Conservation (phyloP, 2,329 filamentous ascomycete species). For the Podosphaera aphanis region DNA sequence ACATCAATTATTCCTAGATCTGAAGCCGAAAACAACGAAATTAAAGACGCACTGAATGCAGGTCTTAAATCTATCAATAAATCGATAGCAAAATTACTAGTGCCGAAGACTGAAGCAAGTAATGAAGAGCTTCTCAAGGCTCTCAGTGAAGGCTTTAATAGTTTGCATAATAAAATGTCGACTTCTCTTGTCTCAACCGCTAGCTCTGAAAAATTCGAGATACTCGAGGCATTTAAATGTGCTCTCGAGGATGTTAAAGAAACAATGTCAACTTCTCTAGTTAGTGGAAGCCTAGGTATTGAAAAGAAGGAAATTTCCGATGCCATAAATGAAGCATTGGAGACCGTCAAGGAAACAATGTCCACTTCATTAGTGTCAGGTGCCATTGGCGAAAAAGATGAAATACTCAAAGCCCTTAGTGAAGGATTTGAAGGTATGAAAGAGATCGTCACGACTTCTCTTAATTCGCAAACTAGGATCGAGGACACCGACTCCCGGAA, state of each 20-base stretch:
- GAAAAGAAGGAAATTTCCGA: conserved; percentile 44
- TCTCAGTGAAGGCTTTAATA: conserved; percentile 47
- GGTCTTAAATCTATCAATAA: neutral
- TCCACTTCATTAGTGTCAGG: neutral
- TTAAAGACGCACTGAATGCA: neutral
- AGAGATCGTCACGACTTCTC: conserved; percentile 21
- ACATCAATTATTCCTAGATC: neutral
- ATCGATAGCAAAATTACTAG: neutral
- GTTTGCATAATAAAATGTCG: conserved; percentile 26
- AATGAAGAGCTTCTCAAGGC: conserved; percentile 42
- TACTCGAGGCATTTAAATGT: conserved; percentile 27
- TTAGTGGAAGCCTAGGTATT: conserved; percentile 20
- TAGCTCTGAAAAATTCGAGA: neutral
- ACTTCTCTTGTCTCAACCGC: neutral
- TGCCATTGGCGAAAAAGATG: conserved; percentile 40
- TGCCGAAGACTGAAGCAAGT: conserved; percentile 10
- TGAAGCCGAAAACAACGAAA: neutral
- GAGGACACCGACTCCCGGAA: neutral
- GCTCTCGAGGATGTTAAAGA: conserved; percentile 39
- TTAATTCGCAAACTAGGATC: neutral
- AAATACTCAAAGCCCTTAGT: conserved; percentile 25
- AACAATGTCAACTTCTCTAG: conserved; percentile 27
- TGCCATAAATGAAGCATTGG: conserved; percentile 41
- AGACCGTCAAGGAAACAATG: conserved; percentile 33
- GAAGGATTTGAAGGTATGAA: conserved; percentile 45